Evolutionary conservation across 441 rosid genomes (phyloP).

Genomic region (Aquilaria agallochum): DNA sequence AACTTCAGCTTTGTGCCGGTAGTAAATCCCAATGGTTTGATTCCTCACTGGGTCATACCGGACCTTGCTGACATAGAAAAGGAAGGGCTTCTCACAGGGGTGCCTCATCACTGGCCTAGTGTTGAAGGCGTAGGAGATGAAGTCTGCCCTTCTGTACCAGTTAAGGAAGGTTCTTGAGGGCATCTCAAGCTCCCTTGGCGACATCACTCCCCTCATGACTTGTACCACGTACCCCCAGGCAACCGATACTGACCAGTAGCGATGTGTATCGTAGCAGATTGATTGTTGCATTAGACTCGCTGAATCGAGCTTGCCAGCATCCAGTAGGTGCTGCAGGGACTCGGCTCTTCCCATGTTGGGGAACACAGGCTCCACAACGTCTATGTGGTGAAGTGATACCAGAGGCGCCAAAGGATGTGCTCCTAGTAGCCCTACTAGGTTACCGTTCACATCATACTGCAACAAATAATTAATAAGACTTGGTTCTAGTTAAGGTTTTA

Average conservation of each 20-base stretch:
- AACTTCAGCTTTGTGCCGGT: constrained; percentile 27
- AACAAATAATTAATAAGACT: not conserved
- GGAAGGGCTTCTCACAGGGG: constrained; percentile 72
- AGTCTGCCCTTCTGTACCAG: constrained; percentile 79
- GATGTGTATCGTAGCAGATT: constrained; percentile 59
- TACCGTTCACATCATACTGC: constrained; percentile 88
- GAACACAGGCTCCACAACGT: constrained; percentile 71
- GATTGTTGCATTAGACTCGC: constrained; percentile 85
- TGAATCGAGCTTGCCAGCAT: constrained; percentile 56
- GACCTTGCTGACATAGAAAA: constrained; percentile 51
- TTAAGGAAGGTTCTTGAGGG: constrained; percentile 84
- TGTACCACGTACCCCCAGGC: constrained; percentile 92
- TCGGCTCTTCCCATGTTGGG: constrained; percentile 48
- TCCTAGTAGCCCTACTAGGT: constrained; percentile 63
- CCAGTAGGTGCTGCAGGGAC: constrained; percentile 55
- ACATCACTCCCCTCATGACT: constrained; percentile 58
- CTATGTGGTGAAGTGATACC: constrained; percentile 75
- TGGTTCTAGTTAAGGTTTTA: not conserved
- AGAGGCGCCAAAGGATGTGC: constrained; percentile 81
- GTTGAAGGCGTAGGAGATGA: constrained; percentile 77
- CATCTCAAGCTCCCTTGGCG: constrained; percentile 88
- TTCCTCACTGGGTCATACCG: constrained; percentile 46
- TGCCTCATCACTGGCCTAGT: constrained; percentile 74
- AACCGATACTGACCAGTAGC: constrained; percentile 68
- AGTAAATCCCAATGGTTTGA: constrained; percentile 53